Conservation (phyloP, 1,284 basidiomycete genomes). For the Trichosporon faecale region DNA sequence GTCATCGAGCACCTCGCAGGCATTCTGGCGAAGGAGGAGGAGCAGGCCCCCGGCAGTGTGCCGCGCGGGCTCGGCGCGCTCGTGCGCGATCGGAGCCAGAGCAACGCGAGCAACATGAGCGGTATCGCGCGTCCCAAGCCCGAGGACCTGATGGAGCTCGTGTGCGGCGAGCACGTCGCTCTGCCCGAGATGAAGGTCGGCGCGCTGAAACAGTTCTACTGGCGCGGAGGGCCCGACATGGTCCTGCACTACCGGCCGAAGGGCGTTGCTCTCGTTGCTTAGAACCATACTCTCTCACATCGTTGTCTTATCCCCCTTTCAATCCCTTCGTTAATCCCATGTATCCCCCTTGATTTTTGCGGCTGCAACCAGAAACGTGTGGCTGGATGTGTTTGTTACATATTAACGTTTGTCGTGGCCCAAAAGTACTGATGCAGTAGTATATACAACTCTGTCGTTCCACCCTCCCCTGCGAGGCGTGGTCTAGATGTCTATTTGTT, state of each 20-base stretch:
- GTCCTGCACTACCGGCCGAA: slow-evolving; percentile 75
- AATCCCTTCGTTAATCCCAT: not conserved
- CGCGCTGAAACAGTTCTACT: slow-evolving; percentile 81
- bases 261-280: not conserved
- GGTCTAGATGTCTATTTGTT: not conserved
- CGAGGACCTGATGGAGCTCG: slow-evolving; percentile 78
- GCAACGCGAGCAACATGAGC: slow-evolving; percentile 19
- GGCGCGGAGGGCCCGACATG: slow-evolving; percentile 72
- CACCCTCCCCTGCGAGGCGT: not conserved
- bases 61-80: not conserved
- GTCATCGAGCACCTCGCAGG: slow-evolving; percentile 22
- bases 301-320: not conserved
- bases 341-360: not conserved
- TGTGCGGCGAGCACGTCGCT: slow-evolving; percentile 77
- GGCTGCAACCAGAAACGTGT: not conserved
- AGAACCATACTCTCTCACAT: no score
- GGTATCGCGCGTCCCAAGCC: slow-evolving; percentile 45
- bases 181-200: slow-evolving; percentile 84
- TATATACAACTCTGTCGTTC: not conserved
- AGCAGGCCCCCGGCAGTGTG: not conserved
- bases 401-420: not conserved
- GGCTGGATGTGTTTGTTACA: not conserved
- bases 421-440: not conserved
- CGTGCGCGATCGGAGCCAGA: slow-evolving; percentile 15
- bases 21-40: slow-evolving; percentile 13